These are phyloP conservation scores for Daldinia vernicosa DNA, from an alignment of 495 filamentous ascomycete genomes.

Conservation along the genomic window DNA sequence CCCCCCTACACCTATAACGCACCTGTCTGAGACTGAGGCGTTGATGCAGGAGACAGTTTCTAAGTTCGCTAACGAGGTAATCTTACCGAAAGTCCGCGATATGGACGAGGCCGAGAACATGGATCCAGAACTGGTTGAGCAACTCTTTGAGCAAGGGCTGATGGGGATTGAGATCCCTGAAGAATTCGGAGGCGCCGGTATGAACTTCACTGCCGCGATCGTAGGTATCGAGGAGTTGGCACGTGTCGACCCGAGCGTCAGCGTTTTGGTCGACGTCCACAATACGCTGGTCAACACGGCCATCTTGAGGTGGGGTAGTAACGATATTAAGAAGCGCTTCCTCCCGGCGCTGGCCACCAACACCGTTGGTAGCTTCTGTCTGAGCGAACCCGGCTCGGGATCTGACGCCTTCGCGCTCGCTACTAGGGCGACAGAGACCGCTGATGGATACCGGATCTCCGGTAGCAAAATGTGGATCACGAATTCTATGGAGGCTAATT, in stretches of 20 bases:
- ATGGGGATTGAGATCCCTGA: constrained; percentile 99
- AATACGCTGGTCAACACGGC: constrained; percentile 98
- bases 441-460: constrained; percentile 82
- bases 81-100: constrained; percentile 90
- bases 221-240: constrained; percentile 97
- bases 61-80: constrained; percentile 87
- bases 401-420: constrained; percentile 96
- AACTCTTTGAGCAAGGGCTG: constrained; percentile 94
- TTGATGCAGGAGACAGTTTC: constrained; percentile 89
- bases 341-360: constrained; percentile 87
- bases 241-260: constrained; percentile 91
- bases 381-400: constrained; percentile 92
- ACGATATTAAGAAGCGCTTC: constrained; percentile 80
- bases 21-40: constrained; percentile 88
- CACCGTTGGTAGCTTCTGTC: constrained; percentile 94
- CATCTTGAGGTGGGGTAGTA: constrained; percentile 83
- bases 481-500: constrained; percentile 89
- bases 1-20: constrained; percentile 90
- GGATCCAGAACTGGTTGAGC: constrained; percentile 87
- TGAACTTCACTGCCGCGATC: constrained; percentile 98
- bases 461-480: constrained; percentile 99
- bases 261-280: constrained; percentile 93
- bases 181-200: constrained; percentile 93
- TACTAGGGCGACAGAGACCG: constrained; percentile 81
- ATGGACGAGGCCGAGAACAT: constrained; percentile 98